These are phyloP conservation scores for Rhizopus stolonifer DNA, from an alignment of 371 early-diverging fungal genomes.

Conservation along the genomic window DNA sequence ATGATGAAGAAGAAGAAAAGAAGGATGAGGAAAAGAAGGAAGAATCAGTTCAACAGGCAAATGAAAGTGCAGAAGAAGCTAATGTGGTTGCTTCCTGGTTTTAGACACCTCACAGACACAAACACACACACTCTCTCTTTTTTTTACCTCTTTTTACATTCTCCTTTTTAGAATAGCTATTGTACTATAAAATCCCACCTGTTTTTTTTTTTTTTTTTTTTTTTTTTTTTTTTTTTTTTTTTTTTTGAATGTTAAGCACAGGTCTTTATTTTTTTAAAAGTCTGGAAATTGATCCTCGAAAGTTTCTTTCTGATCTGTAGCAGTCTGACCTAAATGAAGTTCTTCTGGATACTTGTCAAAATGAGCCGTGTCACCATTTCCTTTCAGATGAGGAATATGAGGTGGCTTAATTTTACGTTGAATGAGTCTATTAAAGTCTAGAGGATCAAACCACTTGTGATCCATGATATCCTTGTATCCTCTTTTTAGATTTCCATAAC, in stretches of 20 bases:
- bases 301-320: constrained; percentile 19
- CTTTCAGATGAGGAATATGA: constrained; percentile 59
- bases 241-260: too few relatives aligned
- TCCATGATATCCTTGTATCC: constrained; percentile 66
- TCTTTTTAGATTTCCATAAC: constrained; percentile 85
- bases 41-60: neutral
- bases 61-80: constrained; percentile 2
- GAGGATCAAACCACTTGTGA: constrained; percentile 73
- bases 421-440: constrained; percentile 65
- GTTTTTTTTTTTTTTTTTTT: too few relatives aligned
- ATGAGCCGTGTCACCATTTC: constrained; percentile 65
- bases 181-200: too few relatives aligned
- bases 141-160: neutral
- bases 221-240: too few relatives aligned
- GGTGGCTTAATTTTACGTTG: constrained; percentile 66
- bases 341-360: constrained; percentile 68
- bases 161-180: too few relatives aligned
- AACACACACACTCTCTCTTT: neutral
- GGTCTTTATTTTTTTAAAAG: constrained; percentile 28
- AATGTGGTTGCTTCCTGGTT: constrained; percentile 4
- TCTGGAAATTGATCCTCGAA: constrained; percentile 30
- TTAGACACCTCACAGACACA: too few relatives aligned
- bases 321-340: constrained; percentile 8
- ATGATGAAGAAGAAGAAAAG: constrained; percentile 42
- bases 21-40: neutral